Evolutionary conservation across 768 basidiomycete species (phyloP).

Genomic region (Pleurotus ostreatus): DNA sequence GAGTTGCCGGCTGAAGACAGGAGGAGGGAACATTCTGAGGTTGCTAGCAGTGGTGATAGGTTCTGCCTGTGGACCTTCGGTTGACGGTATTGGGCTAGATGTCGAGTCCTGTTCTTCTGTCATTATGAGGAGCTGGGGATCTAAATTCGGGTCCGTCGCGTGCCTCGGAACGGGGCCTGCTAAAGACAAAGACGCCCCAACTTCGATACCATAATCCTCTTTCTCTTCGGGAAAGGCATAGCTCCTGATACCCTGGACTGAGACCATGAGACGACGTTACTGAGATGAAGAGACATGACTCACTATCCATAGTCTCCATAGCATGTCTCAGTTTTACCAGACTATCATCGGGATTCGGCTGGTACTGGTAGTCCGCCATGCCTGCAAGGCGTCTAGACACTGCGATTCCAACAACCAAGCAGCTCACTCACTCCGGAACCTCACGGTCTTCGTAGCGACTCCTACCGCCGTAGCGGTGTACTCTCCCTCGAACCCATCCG

Average conservation of each 20-base stretch:
- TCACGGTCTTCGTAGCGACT: conserved; percentile 71
- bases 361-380: conserved; percentile 93
- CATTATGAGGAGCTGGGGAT: conserved; percentile 15
- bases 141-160: conserved; percentile 20
- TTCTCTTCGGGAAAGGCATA: conserved; percentile 67
- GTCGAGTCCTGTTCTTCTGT: conserved; percentile 45
- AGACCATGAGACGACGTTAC: not conserved
- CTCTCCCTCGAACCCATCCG: conserved; percentile 49
- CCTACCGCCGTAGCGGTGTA: conserved; percentile 76
- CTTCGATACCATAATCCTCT: conserved; percentile 47
- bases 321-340: conserved; percentile 63
- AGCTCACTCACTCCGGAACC: conserved; percentile 77
- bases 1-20: conserved; percentile 79
- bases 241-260: conserved; percentile 71
- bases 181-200: not conserved
- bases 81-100: not conserved
- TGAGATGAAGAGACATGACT: conserved; percentile 12
- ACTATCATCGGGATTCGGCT: conserved; percentile 70
- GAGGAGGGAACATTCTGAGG: conserved; percentile 80
- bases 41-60: conserved; percentile 38
- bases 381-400: conserved; percentile 40
- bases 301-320: conserved; percentile 84
- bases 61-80: too few species aligned
- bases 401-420: not conserved
- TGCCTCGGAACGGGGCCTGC: not conserved